A percentile compares a stretch with the other conserved stretches of the same genome.
These are phyloP conservation scores for Punctularia strigosozonata DNA, from an alignment of 768 basidiomycete species.

Conservation along the genomic window DNA sequence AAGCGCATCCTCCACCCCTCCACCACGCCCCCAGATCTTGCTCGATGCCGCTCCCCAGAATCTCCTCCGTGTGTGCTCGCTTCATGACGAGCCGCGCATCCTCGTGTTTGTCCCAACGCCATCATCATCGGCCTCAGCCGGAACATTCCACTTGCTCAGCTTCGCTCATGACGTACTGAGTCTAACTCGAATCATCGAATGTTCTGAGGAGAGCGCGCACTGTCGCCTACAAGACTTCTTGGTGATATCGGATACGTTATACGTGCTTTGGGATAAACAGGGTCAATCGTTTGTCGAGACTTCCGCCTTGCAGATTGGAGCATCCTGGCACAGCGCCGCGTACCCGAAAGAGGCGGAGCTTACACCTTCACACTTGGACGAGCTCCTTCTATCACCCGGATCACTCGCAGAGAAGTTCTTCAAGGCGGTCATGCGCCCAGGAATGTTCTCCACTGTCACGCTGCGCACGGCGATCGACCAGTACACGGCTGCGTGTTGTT, in stretches of 20 bases:
- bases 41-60: conserved; percentile 52
- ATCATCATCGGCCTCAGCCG: conserved; percentile 53
- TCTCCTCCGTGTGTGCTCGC: conserved; percentile 53
- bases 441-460: conserved; percentile 76
- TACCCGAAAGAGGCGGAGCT: conserved; percentile 66
- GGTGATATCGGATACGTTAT: conserved; percentile 40
- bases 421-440: conserved; percentile 74
- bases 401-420: conserved; percentile 74
- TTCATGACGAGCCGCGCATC: conserved; percentile 36
- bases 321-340: conserved; percentile 41
- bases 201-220: conserved; percentile 46
- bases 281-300: conserved; percentile 62
- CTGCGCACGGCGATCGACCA: conserved; percentile 74
- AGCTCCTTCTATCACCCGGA: conserved; percentile 57
- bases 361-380: conserved; percentile 83
- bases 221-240: conserved; percentile 72
- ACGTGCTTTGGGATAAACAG: conserved; percentile 73
- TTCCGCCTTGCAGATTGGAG: conserved; percentile 26
- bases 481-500: conserved; percentile 64
- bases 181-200: conserved; percentile 39
- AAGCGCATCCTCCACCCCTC: conserved; percentile 17
- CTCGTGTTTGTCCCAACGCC: conserved; percentile 66
- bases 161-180: conserved; percentile 46
- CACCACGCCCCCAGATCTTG: conserved; percentile 30
- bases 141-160: conserved; percentile 63